Conservation (phyloP, 2,329 filamentous ascomycete genomes). For the Aspergillus fischeri region DNA sequence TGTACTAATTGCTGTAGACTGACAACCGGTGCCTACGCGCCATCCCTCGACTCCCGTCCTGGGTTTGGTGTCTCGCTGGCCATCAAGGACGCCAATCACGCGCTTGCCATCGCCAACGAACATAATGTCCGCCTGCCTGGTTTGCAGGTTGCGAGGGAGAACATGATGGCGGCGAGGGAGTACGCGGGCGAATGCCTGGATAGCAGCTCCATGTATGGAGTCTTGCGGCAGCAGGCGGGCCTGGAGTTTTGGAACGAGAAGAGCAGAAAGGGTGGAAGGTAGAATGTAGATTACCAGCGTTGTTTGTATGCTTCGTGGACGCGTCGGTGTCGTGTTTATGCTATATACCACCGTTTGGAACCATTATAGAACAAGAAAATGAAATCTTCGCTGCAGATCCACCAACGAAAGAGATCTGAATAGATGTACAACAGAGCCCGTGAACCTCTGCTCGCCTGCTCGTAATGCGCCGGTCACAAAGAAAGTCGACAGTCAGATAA, state of each 20-base stretch:
- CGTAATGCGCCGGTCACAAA: not conserved
- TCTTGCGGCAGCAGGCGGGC: conserved; percentile 33
- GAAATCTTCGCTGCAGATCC: not conserved
- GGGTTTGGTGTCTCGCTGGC: conserved; percentile 36
- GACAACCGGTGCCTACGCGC: conserved; percentile 42
- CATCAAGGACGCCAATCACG: conserved; percentile 37
- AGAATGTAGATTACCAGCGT: not conserved
- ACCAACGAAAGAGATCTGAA: not conserved
- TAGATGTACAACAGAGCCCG: not conserved
- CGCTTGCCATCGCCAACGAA: conserved; percentile 29
- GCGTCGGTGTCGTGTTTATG: not conserved
- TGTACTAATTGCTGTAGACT: conserved; percentile 21
- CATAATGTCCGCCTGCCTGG: conserved; percentile 30
- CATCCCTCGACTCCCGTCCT: conserved; percentile 31
- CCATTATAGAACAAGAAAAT: not conserved
- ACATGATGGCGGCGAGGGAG: conserved; percentile 34
- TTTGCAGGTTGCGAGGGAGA: conserved; percentile 29
- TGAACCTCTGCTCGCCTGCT: not conserved
- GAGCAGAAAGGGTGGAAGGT: conserved; percentile 22
- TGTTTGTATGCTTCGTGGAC: not conserved
- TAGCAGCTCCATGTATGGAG: conserved; percentile 37
- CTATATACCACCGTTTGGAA: not conserved
- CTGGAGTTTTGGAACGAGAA: conserved; percentile 39
- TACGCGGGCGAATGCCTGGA: conserved; percentile 36
- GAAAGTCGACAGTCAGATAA: not conserved